Evolutionary conservation across 331 rosid genomes (phyloP).

Genomic region (Ulmus americana): DNA sequence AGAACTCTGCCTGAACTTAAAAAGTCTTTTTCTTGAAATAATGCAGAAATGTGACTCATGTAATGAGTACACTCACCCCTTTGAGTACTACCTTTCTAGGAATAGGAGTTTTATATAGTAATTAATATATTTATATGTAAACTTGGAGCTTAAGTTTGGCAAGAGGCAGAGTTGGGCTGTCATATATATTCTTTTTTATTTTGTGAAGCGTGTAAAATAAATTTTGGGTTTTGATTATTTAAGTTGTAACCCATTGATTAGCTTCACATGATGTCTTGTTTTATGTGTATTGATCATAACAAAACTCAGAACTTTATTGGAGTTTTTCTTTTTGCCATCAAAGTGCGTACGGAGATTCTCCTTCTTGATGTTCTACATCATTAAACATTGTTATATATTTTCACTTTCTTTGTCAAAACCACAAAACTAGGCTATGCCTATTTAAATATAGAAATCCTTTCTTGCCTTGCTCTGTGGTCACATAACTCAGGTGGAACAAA

Average conservation of each 20-base stretch:
- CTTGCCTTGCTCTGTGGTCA: background rate
- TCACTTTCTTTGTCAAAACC: background rate
- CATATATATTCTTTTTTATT: slow-evolving; percentile 4
- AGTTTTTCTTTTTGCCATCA: background rate
- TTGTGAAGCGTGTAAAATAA: slow-evolving; percentile 11
- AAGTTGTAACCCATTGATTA: background rate
- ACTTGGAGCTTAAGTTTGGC: background rate
- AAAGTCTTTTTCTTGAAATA: too few relatives aligned
- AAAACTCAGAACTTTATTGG: background rate
- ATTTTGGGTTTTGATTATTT: background rate
- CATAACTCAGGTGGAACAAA: slow-evolving; percentile 11
- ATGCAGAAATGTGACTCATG: background rate
- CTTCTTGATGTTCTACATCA: background rate
- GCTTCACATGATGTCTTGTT: slow-evolving; percentile 6
- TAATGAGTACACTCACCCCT: slow-evolving; percentile 18
- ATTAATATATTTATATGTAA: slow-evolving; percentile 1
- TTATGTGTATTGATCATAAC: background rate
- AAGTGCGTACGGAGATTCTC: background rate
- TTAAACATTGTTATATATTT: background rate
- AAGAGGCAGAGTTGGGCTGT: slow-evolving; percentile 13
- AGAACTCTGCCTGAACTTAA: too few relatives aligned
- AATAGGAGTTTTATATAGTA: background rate
- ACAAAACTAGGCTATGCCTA: background rate
- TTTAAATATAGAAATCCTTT: background rate
- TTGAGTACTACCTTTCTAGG: slow-evolving; percentile 16